Conservation (phyloP, 805 yeast species). For the Pichia scutulata region DNA sequence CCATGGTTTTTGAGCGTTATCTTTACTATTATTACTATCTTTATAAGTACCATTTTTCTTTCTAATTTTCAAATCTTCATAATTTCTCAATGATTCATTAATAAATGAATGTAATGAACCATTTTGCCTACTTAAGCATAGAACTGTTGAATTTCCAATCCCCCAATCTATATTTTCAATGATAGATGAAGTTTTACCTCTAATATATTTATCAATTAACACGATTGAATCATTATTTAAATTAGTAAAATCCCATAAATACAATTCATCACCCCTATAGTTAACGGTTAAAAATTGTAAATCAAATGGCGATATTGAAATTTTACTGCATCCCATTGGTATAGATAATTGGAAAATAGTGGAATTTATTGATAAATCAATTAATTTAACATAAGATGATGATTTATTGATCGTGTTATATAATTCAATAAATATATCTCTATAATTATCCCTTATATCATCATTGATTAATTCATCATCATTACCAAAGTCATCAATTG, state of each 20-base stretch:
- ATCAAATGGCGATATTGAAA: slow-evolving; percentile 58
- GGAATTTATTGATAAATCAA: slow-evolving; percentile 39
- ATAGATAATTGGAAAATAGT: slow-evolving; percentile 42
- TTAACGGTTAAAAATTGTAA: slow-evolving; percentile 46
- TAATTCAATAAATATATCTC: slow-evolving; percentile 22
- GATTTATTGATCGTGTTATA: slow-evolving; percentile 24
- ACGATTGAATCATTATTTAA: slow-evolving; percentile 40
- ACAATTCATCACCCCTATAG: slow-evolving; percentile 53
- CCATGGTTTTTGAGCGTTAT: slow-evolving; percentile 36
- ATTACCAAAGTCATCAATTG: neutral
- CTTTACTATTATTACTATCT: slow-evolving; percentile 9
- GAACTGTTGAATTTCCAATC: slow-evolving; percentile 35
- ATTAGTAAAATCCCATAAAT: slow-evolving; percentile 55
- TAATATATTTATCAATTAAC: slow-evolving; percentile 46
- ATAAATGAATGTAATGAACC: slow-evolving; percentile 62
- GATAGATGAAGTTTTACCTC: slow-evolving; percentile 57
- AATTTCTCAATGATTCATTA: slow-evolving; percentile 29
- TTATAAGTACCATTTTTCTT: neutral
- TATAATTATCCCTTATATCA: slow-evolving; percentile 16
- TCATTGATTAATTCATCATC: slow-evolving; percentile 2
- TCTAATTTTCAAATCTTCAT: slow-evolving; percentile 1
- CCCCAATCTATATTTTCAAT: slow-evolving; percentile 50
- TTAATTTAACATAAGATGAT: slow-evolving; percentile 33
- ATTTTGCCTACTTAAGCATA: slow-evolving; percentile 42
- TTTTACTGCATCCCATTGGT: slow-evolving; percentile 52